phyloP scores from a whole-genome alignment of 75 land plant species.

The Pinus albicaulis region DNA sequence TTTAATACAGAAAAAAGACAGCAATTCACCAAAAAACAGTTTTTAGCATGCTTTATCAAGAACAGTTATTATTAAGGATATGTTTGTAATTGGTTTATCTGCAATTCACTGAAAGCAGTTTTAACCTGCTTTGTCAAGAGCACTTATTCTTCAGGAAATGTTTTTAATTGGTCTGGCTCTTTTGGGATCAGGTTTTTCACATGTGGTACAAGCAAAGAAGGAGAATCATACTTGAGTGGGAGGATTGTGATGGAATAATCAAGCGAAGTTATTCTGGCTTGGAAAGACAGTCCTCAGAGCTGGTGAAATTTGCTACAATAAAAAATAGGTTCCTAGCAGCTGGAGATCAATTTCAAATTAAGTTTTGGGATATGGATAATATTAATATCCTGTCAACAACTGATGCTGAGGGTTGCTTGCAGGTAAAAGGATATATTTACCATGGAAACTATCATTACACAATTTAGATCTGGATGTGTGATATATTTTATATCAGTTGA shows the following conservation, averaged over 20 bases:
- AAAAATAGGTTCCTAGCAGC: slow-evolving; percentile 51
- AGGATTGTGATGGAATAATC: slow-evolving; percentile 68
- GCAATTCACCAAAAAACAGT: no score
- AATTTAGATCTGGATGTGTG: not conserved
- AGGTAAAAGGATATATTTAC: not conserved
- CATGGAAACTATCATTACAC: not conserved
- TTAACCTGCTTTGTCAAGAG: not conserved
- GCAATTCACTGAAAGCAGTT: not conserved
- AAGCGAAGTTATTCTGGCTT: slow-evolving; percentile 51
- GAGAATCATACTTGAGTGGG: slow-evolving; percentile 69
- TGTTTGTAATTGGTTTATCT: no score
- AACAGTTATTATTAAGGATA: no score
- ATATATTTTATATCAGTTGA: not conserved
- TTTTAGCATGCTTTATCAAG: no score
- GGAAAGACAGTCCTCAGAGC: slow-evolving; percentile 42
- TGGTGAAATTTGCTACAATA: slow-evolving; percentile 66
- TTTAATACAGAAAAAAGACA: no score
- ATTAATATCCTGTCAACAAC: slow-evolving; percentile 32
- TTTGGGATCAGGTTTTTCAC: slow-evolving; percentile 48
- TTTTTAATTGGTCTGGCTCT: no score
- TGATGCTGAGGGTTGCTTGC: slow-evolving; percentile 53
- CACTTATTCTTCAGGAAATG: no score
- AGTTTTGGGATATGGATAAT: slow-evolving; percentile 65
- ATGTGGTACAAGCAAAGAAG: slow-evolving; percentile 76
- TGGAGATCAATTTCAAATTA: slow-evolving; percentile 45